Evolutionary conservation across 352 stramenopile genomes (phyloP), one percentile per base, ranked within the genome.

Genomic region (Phytophthora citricola): DNA sequence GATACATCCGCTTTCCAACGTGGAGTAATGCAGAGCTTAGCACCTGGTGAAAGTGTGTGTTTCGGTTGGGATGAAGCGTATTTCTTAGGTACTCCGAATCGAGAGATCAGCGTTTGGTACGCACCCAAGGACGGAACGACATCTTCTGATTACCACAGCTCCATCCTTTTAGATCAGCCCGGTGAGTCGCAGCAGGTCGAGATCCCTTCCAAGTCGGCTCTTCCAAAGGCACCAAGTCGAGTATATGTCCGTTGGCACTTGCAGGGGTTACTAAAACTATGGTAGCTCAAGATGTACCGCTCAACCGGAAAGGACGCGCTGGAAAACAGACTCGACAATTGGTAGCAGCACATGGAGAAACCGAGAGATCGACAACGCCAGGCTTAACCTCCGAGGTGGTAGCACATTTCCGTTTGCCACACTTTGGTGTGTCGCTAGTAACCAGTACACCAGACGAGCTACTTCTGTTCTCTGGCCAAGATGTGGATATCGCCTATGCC

Each of bases 51-150:
- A 55, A 91, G 68, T 27, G 56, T 76, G 20, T 93, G 79, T 47
- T 95, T 96, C 68, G 88, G 89, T 0, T 96, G 89, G 89, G 88
- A 96, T 41, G 87, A 95, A 80, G 79, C 83, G 0, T 95, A 82
- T 58, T 93, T 88, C 61, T 60, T 92, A 38, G 79, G 90, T 12
- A 87, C 81, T 0, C 58, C 90, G 5, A 79, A 92, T 24, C 85
- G 88, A 34, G 70, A 88, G 11, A 51, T 95, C 14, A 68, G 74
- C 48, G 80, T 93, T 26, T 81, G 75, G 47, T 91, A 92, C 39
- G 75, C 72, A 5, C 66, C 73, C 5, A 75, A 78, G 11, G 61
- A 78, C 32, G 69, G 71, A 20, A 69, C 71, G 1, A 69, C 78
- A 14, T 73, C 69, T 7, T 73, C 69, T 6, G 63, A 76, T 38